Conservation (phyloP, 1,284 basidiomycete genomes). For the Irpex rosettiformis region DNA sequence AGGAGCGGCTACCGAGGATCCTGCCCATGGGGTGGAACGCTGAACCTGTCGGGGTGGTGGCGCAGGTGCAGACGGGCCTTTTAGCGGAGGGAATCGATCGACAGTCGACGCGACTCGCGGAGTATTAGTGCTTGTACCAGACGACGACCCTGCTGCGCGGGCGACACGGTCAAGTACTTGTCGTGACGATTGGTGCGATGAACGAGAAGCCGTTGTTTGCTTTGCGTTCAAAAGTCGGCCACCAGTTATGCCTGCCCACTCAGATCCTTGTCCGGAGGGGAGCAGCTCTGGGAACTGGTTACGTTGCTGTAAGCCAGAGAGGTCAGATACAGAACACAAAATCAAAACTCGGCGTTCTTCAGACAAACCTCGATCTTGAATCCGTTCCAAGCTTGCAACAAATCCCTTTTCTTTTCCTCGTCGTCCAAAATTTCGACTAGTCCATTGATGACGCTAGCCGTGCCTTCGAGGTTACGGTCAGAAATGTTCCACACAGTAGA, state of each 20-base stretch:
- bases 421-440: conserved; percentile 83
- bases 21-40: conserved; percentile 59
- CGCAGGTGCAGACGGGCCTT: conserved; percentile 28
- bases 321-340: neutral
- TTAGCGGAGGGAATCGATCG: neutral
- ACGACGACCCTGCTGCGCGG: conserved; percentile 67
- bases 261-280: conserved; percentile 55
- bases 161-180: conserved; percentile 88
- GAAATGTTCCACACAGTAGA: conserved; percentile 86
- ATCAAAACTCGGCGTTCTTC: neutral
- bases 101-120: conserved; percentile 15
- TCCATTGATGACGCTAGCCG: conserved; percentile 73
- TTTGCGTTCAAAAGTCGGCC: conserved; percentile 85
- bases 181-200: conserved; percentile 53
- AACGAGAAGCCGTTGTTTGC: conserved; percentile 60
- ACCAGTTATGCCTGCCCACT: conserved; percentile 76
- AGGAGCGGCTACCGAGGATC: conserved; percentile 23
- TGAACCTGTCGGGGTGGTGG: conserved; percentile 37
- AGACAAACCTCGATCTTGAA: conserved; percentile 74
- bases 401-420: conserved; percentile 76
- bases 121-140: conserved; percentile 28
- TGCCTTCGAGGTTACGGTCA: conserved; percentile 74
- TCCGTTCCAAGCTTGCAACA: conserved; percentile 78
- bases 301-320: conserved; percentile 58
- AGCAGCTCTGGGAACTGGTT: conserved; percentile 80